Evolutionary conservation across 2,329 filamentous ascomycete genomes (phyloP), one percentile per base, ranked within the genome.

Genomic region (Botrytis fabae): DNA sequence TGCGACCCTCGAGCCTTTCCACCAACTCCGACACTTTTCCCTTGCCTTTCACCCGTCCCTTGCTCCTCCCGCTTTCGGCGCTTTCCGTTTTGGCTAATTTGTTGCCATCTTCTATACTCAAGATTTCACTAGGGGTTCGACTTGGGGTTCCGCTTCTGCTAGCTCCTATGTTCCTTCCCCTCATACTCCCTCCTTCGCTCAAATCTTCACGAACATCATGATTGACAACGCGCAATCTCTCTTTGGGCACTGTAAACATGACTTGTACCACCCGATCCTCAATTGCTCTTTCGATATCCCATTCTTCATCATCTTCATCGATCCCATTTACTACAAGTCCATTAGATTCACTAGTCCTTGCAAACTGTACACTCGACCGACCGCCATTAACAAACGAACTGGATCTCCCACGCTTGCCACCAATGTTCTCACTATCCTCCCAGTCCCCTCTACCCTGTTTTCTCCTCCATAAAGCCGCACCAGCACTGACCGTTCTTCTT

Each of bases 211-310:
- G 81, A n/a, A 85, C 83, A 78, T 92, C 92, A 69, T 89, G 91
- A 81, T 98, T 98, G 32, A 98, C 95, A n/a, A 98, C 94, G 40
- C 95, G 85, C 75, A 98, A 83, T 77, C 90, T 89, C 82, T 95
- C 92, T 81, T 92, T 94, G 3, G 96, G 95, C 74, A 98, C 94
- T 0, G 95, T 98, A 82, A 97, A 98, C 89, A 97, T 96, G 79
- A 94, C 88, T 81, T 95, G 92, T 74, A 95, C 92, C 14, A 93
- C 85, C 35, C 92, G 84, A 73, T 88, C 88, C 82, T 93, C 90
- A 1, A 92, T 88, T 3, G 92, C 92, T 72, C 87, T 85, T 80
- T 95, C 92, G 57, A 95, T 89, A 77, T 94, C 92, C 92, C 92
- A 93, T 71, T 94, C 91, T 46, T 84, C 83, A 51, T 80, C 79